Evolutionary conservation across 768 basidiomycete genomes (phyloP), one percentile per base, ranked within the genome.

Genomic region (Trametes coccinea): DNA sequence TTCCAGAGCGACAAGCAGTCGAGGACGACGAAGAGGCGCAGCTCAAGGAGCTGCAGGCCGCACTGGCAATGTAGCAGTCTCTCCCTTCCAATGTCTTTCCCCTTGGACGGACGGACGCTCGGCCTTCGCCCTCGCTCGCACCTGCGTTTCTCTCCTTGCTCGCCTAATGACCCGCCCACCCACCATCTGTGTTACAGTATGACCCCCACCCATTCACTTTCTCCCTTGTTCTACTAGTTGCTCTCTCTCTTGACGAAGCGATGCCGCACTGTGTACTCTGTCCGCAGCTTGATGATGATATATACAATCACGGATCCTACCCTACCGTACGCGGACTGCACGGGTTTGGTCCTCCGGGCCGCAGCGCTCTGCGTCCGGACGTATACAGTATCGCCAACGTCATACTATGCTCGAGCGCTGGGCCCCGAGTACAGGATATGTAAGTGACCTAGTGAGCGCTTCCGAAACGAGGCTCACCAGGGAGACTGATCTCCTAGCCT

Each of bases 21-120:
- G 93, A 95, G 72, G 92, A 93, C 74, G 93, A 96, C 79, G 96
- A 98, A 74, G 95, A 93, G 65, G 87, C 84, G 46, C 88, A 96
- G 75, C 85, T 98, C 72, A 84, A 82, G 74, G 87, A 92, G 73
- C 79, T 98, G 66, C 95, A 97, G 78, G 95, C 93, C 22, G 84
- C 83, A 44, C 77, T 95, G 71, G 87, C 93, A 22, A 92, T 96
- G 89, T 93, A 62, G 64, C 17, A 11, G 17, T 29, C 11, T 29
- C 17, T 41, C 31, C 29, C 51, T 11, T 37, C 34, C 34, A 11
- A 37, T 37, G 6, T 37, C 48, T 34, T 29, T 27, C 22, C 29
- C 44, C 34, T 14, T 33, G 34, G 30, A 43, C 30, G 27, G n/a
- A 33, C 46, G 57, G 34, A 53, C 52, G 13, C 52, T 37, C 22